Evolutionary conservation across 2,329 filamentous ascomycete species (phyloP), one percentile per base, ranked within the genome.

Genomic region (Pseudogymnoascus sp.): DNA sequence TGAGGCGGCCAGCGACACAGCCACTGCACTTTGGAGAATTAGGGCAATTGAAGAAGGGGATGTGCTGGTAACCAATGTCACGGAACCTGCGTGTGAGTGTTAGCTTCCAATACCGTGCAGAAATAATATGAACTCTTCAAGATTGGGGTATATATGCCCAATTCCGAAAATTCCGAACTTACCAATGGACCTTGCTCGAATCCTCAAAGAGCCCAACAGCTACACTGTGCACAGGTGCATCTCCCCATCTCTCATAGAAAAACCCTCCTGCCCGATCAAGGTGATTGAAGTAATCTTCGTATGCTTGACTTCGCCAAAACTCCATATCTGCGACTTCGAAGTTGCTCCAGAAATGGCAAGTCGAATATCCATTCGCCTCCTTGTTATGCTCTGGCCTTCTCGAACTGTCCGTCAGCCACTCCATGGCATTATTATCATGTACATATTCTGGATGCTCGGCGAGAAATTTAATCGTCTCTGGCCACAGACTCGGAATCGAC

Each of bases 331-430:
- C 93, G 68, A 99, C 93, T 75, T 99, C 94, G 69, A 99, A 99
- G 75, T 99, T 99, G 70, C 88, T 94, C 94, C 94, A 99, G 80
- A 99, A 99, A 75, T 99, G 94, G 74, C 94, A 99, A 2, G 94
- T 97, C 35, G 91, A 96, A 78, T 96, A 99, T 35, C 94, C 94
- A 69, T 96, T 89, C 6, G 93, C 93, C 65, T 87, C 84, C 60
- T 80, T 73, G 71, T 91, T 90, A 74, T 96, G 89, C 12, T 90
- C 84, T 1, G 93, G 92, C 57, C 94, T 83, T 57, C 86, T 82
- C 61, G 80, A 75, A 64, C 83, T 84, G 73, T 99, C 94, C 1
- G 87, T 89, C 64, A 99, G 75, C 93, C 93, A 99, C 35, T 83
- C 80, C 76, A 93, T 83, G 62, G 94, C 92, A 72, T 91, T 96